A percentile compares a stretch with the other conserved stretches of the same genome.
Conservation (phyloP, 176 grass and related monocot species). For the Bromus sterilis region DNA sequence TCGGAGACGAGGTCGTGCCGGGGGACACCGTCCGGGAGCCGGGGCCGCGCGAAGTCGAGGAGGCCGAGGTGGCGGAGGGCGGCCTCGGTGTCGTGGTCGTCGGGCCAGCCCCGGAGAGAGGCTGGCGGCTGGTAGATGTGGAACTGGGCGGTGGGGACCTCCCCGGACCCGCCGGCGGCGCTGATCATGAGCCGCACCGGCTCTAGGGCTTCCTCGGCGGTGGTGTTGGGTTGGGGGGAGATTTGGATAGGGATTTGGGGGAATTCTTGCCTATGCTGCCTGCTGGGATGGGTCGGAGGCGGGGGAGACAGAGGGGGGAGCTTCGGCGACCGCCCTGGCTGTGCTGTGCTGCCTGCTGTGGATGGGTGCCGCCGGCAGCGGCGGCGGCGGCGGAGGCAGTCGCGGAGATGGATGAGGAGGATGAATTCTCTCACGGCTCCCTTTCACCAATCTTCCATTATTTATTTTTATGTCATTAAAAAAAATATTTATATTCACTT, state of each 20-base stretch:
- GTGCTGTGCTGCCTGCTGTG: neutral
- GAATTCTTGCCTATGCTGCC: neutral
- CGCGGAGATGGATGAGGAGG: neutral
- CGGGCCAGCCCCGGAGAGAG: neutral
- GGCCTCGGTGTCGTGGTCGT: constrained; percentile 13
- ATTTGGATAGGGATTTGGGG: neutral
- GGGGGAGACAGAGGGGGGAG: neutral
- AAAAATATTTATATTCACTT: neutral
- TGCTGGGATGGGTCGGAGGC: neutral
- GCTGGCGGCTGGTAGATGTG: neutral
- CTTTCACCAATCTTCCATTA: neutral
- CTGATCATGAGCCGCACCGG: neutral
- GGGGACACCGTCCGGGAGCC: constrained; percentile 15
- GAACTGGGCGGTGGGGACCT: neutral
- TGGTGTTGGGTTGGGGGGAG: neutral
- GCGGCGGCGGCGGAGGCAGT: too few species aligned
- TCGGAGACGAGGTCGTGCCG: constrained; percentile 39
- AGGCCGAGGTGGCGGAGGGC: constrained; percentile 59
- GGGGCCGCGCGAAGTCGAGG: constrained; percentile 52
- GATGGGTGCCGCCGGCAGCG: neutral
- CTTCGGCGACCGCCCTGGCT: neutral
- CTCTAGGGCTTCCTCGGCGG: constrained; percentile 14
- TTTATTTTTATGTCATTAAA: neutral
- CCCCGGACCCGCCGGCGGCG: neutral
- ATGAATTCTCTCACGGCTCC: neutral